These are phyloP conservation scores for Cunninghamia lanceolata DNA, from an alignment of 75 land plant species.

Conservation along the genomic window DNA sequence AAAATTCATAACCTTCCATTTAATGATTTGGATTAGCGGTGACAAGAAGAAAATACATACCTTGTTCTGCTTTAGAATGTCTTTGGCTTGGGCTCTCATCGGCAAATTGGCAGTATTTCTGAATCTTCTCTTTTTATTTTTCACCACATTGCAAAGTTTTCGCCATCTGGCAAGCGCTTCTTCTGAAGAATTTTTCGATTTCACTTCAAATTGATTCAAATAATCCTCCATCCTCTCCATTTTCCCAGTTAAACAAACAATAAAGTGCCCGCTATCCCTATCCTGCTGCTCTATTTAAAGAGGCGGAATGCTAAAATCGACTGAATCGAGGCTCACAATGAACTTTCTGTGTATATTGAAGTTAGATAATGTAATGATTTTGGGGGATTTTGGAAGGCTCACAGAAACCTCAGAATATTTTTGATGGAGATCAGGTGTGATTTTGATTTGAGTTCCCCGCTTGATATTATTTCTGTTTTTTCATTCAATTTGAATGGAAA, in stretches of 20 bases:
- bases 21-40: not conserved
- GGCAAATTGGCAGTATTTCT: conserved; percentile 36
- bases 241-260: not conserved
- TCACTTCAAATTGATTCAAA: conserved; percentile 26
- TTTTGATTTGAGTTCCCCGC: too few species aligned
- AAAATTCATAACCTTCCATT: not conserved
- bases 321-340: not conserved
- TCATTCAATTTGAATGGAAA: too few species aligned
- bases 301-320: not conserved
- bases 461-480: too few species aligned
- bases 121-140: conserved; percentile 46
- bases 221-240: conserved; percentile 37
- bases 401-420: too few species aligned
- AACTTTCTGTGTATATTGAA: not conserved
- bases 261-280: not conserved
- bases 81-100: conserved; percentile 31
- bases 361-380: too few species aligned
- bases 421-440: too few species aligned
- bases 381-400: too few species aligned
- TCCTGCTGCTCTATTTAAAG: not conserved
- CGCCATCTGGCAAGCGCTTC: conserved; percentile 46
- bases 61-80: conserved; percentile 23
- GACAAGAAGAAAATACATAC: conserved; percentile 11
- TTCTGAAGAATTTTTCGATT: conserved; percentile 34
- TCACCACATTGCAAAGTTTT: conserved; percentile 30